Conservation (phyloP, 140 eudicot species). For the Senecio squalidus region DNA sequence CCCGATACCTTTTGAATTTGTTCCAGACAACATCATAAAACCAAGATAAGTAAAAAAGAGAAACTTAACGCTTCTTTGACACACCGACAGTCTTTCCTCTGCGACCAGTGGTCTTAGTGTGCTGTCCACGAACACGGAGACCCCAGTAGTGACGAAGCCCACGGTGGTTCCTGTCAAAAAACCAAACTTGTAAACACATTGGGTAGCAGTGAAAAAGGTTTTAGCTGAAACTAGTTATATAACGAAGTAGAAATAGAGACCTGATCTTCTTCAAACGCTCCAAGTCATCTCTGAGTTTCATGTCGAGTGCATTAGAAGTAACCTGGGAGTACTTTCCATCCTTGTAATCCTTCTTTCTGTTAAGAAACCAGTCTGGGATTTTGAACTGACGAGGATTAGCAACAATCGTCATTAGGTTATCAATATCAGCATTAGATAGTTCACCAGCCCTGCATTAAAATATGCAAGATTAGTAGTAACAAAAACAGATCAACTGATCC, state of each 20-base stretch:
- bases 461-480: neutral
- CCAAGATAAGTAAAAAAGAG: constrained; percentile 15
- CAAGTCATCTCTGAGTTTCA: constrained; percentile 69
- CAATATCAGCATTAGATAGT: constrained; percentile 29
- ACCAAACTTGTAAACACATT: too few relatives aligned
- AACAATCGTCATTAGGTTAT: constrained; percentile 31
- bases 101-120: constrained; percentile 22
- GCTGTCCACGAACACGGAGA: constrained; percentile 22
- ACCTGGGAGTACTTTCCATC: constrained; percentile 60
- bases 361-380: constrained; percentile 35
- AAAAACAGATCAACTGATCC: neutral
- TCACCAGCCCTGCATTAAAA: constrained; percentile 30
- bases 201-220: too few relatives aligned
- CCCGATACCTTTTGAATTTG: neutral
- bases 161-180: constrained; percentile 16
- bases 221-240: neutral
- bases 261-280: constrained; percentile 76
- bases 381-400: constrained; percentile 20
- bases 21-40: neutral
- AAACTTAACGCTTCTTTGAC: constrained; percentile 19
- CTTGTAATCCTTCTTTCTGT: constrained; percentile 51
- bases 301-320: constrained; percentile 63
- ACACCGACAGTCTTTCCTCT: constrained; percentile 22
- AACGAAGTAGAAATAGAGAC: constrained; percentile 6
- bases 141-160: constrained; percentile 23